Conservation (phyloP, 176 grass and related monocot genomes). For the Poa pratensis region DNA sequence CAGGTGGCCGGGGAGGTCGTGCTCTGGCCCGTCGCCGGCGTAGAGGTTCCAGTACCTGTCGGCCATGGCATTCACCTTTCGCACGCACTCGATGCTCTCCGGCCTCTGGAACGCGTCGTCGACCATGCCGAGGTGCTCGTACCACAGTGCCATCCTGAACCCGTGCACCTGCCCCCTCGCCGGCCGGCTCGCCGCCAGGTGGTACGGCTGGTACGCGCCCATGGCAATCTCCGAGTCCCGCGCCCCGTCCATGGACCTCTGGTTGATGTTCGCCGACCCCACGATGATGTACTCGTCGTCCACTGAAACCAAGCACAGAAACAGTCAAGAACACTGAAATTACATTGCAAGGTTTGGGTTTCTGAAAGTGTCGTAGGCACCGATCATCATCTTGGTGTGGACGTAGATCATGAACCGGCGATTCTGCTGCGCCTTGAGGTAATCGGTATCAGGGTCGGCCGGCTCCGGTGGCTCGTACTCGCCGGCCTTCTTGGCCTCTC, state of each 20-base stretch:
- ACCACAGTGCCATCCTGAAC: constrained; percentile 77
- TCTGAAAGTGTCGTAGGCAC: constrained; percentile 14
- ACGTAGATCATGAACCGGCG: constrained; percentile 98
- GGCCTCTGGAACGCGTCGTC: constrained; percentile 58
- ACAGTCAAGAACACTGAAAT: background rate
- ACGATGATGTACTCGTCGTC: constrained; percentile 96
- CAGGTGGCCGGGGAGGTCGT: constrained; percentile 72
- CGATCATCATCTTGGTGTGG: constrained; percentile 97
- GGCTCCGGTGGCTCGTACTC: constrained; percentile 71
- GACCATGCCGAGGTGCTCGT: constrained; percentile 65
- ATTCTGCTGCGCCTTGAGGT: constrained; percentile 73
- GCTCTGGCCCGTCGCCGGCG: constrained; percentile 35
- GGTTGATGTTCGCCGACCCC: constrained; percentile 90
- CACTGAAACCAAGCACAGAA: constrained; percentile 42
- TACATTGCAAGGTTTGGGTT: background rate
- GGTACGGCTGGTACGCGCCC: constrained; percentile 72
- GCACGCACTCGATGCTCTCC: constrained; percentile 63
- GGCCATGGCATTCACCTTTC: constrained; percentile 74
- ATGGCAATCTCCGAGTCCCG: constrained; percentile 89
- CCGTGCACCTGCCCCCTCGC: constrained; percentile 82
- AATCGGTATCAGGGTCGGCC: constrained; percentile 65
- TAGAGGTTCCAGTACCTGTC: constrained; percentile 63
- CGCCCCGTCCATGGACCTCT: constrained; percentile 88
- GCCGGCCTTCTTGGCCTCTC: constrained; percentile 63
- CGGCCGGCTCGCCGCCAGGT: constrained; percentile 54